Base-by-base conservation (phyloP, 2,329 filamentous ascomycete genomes). In the Gaeumannomyces sp. region DNA sequence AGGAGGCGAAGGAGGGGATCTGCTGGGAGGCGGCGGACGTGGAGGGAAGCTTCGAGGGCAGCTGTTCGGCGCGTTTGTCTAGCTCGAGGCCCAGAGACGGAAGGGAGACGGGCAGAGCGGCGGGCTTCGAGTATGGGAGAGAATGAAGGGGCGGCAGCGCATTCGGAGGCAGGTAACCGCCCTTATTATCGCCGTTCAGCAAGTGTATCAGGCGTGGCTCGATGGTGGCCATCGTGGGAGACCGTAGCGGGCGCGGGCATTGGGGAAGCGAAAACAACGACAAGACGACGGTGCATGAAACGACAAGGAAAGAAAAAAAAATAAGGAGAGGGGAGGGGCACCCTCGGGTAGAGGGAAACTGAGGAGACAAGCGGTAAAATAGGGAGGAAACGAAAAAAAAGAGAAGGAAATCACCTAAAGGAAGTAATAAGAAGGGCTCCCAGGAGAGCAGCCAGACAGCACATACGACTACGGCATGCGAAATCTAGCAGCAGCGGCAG, bases 161-260 rank as follows among this genome's bases (percentile, higher is more conserved):
- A 71, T 81, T 76, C 67, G 80, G 79, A 70, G 76, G 78, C 78
- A 76, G 69, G 79, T 79, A 60, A 81, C 80, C 67, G 79, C 78
- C 58, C 78, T 79, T 61, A 79, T 28, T 31, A 50, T 64, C 62
- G 71, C 85, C 82, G 75, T 88, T 88, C 71, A 88, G 79, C 69
- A 88, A 76, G 73, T 88, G 85, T 73, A 88, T 89, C 69, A 89
- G 79, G 72, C 85, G 84, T 72, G 86, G 86, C 81, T 89, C 86
- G 76, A 88, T 88, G 72, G 85, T 88, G 70, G 84, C 84, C 84
- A 86, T 86, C 76, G 75, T 84, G 80, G 69, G 72, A 69, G 68
- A 71, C 70, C 70, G 72, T 72, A 67, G 68, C 68, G 66, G 67
- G 67, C 69, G 68, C 71, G 72, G 71, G 75, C 78, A 81, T 81